A percentile compares a stretch with the other conserved stretches of the same genome.
Evolutionary conservation across 2,329 filamentous ascomycete species (phyloP).

Genomic region (Ampelomyces quisqualis): DNA sequence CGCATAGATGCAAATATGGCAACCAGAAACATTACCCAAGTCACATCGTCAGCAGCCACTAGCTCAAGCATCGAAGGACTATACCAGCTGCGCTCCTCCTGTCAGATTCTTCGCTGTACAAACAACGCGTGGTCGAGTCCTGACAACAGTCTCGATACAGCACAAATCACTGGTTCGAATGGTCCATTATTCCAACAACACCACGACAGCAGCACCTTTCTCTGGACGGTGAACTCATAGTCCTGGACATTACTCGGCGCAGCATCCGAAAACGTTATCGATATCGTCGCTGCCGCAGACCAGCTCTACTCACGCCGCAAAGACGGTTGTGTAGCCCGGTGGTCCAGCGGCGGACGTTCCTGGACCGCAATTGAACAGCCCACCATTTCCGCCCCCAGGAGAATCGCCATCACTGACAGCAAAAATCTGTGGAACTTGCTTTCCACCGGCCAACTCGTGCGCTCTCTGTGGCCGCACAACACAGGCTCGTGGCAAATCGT

Average conservation of each 20-base stretch:
- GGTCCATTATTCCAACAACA: conserved; percentile 32
- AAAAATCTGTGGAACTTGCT: conserved; percentile 32
- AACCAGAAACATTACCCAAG: conserved; percentile 19
- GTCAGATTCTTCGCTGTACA: conserved; percentile 26
- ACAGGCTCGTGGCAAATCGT: conserved; percentile 25
- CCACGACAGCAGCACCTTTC: conserved; percentile 27
- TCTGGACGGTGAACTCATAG: conserved; percentile 18
- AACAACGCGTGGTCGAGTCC: conserved; percentile 20
- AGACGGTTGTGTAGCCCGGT: conserved; percentile 32
- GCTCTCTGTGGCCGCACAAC: conserved; percentile 25
- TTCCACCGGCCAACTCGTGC: conserved; percentile 27
- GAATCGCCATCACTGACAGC: conserved; percentile 29
- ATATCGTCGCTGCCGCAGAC: conserved; percentile 29
- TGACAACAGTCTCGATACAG: conserved; percentile 31
- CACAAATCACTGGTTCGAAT: conserved; percentile 28
- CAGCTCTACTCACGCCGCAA: conserved; percentile 33
- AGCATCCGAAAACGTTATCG: conserved; percentile 25
- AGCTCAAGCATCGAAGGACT: conserved; percentile 22
- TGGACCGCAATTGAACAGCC: conserved; percentile 31
- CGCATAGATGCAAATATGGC: conserved; percentile 22
- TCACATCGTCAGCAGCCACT: conserved; percentile 14
- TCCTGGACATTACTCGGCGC: conserved; percentile 27
- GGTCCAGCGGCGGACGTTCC: conserved; percentile 19
- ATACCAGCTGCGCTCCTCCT: conserved; percentile 29
- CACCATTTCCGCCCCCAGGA: conserved; percentile 10